Evolutionary conservation across 2,329 filamentous ascomycete genomes (phyloP).

Genomic region (Pyricularia grisea): DNA sequence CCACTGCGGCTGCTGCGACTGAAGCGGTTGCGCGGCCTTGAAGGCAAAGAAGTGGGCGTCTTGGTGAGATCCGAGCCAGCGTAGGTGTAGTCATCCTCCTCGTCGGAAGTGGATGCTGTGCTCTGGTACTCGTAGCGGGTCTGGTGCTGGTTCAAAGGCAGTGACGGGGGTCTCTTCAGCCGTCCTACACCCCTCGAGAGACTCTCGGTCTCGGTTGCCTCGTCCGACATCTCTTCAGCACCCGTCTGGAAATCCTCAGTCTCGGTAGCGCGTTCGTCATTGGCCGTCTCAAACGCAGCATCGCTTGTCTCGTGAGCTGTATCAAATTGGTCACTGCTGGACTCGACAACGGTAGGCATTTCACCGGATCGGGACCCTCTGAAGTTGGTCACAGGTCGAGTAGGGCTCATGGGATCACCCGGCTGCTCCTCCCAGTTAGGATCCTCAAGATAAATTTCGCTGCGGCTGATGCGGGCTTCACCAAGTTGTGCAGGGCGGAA

Average conservation of each 20-base stretch:
- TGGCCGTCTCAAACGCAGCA: slow-evolving; percentile 56
- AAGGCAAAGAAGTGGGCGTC: slow-evolving; percentile 52
- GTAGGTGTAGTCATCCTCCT: slow-evolving; percentile 55
- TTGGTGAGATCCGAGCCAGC: slow-evolving; percentile 31
- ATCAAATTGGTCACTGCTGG: slow-evolving; percentile 59
- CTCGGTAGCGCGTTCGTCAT: slow-evolving; percentile 82
- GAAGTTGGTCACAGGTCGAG: slow-evolving; percentile 24
- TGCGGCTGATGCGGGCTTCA: slow-evolving; percentile 60
- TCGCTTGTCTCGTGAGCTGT: slow-evolving; percentile 71
- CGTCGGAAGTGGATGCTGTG: slow-evolving; percentile 79
- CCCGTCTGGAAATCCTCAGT: slow-evolving; percentile 94
- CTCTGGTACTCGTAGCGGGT: slow-evolving; percentile 68
- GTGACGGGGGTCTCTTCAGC: slow-evolving; percentile 30
- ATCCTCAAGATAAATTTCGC: slow-evolving; percentile 73
- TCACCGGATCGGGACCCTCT: slow-evolving; percentile 18
- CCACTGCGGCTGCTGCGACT: slow-evolving; percentile 59
- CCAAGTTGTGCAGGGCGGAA: slow-evolving; percentile 59
- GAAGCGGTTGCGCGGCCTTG: slow-evolving; percentile 63
- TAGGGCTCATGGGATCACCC: slow-evolving; percentile 47
- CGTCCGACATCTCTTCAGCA: slow-evolving; percentile 67
- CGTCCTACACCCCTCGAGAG: slow-evolving; percentile 32
- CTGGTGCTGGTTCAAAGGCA: slow-evolving; percentile 35
- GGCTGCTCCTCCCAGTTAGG: slow-evolving; percentile 81
- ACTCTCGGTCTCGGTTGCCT: slow-evolving; percentile 76
- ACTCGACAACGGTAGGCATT: slow-evolving; percentile 28